Evolutionary conservation across 345 rosid genomes (phyloP).

Genomic region (Bruguiera gymnorhiza): DNA sequence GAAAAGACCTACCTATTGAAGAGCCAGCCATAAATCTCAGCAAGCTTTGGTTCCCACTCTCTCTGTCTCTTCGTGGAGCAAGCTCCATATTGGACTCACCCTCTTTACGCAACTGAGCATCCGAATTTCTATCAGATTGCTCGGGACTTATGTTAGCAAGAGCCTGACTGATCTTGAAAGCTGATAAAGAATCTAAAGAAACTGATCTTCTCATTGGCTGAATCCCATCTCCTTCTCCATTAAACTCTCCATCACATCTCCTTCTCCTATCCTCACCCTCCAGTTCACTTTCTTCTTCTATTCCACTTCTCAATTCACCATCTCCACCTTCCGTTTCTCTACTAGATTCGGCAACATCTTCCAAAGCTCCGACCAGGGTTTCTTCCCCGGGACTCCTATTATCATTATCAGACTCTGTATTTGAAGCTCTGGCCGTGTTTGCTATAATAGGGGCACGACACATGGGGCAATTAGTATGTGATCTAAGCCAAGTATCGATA

Average conservation of each 20-base stretch:
- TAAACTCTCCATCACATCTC: conserved; percentile 15
- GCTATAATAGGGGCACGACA: conserved; percentile 40
- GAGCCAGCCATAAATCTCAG: conserved; percentile 31
- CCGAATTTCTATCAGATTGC: conserved; percentile 22
- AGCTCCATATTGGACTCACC: conserved; percentile 14
- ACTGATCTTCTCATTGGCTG: conserved; percentile 62
- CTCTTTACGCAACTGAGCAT: conserved; percentile 13
- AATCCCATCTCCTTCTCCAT: conserved; percentile 19
- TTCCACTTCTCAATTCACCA: conserved; percentile 16
- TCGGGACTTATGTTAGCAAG: conserved; percentile 20
- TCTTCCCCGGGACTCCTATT: conserved; percentile 18
- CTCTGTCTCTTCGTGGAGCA: conserved; percentile 25
- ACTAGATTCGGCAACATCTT: conserved; percentile 23
- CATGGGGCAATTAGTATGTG: conserved; percentile 26
- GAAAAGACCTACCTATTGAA: conserved; percentile 40
- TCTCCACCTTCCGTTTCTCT: conserved; percentile 15
- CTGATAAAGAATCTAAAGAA: conserved; percentile 63
- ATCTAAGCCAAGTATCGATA: conserved; percentile 30
- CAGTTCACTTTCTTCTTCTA: conserved; percentile 13
- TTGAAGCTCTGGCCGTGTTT: not conserved
- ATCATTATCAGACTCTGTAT: conserved; percentile 2
- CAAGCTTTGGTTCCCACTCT: conserved; percentile 35
- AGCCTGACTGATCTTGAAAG: conserved; percentile 41
- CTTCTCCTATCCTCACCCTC: conserved; percentile 21
- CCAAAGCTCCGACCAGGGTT: conserved; percentile 16